phyloP scores from a whole-genome alignment of 371 early-diverging fungal species.

The Mortierella sp. region DNA sequence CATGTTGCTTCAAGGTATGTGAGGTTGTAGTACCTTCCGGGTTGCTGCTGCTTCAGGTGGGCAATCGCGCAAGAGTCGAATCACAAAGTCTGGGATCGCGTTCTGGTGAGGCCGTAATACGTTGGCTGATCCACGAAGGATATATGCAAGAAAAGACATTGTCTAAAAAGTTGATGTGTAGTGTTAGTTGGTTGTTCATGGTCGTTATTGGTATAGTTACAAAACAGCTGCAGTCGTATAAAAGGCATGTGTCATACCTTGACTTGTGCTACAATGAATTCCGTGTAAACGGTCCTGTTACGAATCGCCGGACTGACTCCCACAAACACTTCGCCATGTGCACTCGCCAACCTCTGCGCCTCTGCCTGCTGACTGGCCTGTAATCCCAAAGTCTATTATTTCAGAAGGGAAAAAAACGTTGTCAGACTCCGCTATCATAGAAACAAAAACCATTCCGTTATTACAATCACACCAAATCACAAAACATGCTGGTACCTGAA shows the following conservation, averaged over 20 bases:
- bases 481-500: slow-evolving; percentile 67
- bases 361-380: slow-evolving; percentile 85
- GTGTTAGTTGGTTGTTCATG: neutral
- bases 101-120: slow-evolving; percentile 81
- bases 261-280: slow-evolving; percentile 91
- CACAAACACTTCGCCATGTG: slow-evolving; percentile 79
- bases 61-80: slow-evolving; percentile 90
- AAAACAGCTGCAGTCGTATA: too few species aligned
- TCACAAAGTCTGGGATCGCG: slow-evolving; percentile 89
- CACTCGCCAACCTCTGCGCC: slow-evolving; percentile 78
- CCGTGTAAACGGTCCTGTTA: slow-evolving; percentile 80
- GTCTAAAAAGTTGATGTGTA: slow-evolving; percentile 67
- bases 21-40: slow-evolving; percentile 74
- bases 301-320: slow-evolving; percentile 87
- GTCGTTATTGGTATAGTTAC: neutral
- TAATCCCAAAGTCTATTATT: slow-evolving; percentile 73
- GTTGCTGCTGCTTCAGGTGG: slow-evolving; percentile 95
- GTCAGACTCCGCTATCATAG: neutral
- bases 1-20: neutral
- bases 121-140: slow-evolving; percentile 83
- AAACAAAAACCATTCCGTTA: too few species aligned
- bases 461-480: slow-evolving; percentile 3
- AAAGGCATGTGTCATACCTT: slow-evolving; percentile 67
- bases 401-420: too few species aligned
- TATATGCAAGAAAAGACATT: slow-evolving; percentile 96